phyloP scores from a whole-genome alignment of 768 basidiomycete genomes.

The Russula lepida region DNA sequence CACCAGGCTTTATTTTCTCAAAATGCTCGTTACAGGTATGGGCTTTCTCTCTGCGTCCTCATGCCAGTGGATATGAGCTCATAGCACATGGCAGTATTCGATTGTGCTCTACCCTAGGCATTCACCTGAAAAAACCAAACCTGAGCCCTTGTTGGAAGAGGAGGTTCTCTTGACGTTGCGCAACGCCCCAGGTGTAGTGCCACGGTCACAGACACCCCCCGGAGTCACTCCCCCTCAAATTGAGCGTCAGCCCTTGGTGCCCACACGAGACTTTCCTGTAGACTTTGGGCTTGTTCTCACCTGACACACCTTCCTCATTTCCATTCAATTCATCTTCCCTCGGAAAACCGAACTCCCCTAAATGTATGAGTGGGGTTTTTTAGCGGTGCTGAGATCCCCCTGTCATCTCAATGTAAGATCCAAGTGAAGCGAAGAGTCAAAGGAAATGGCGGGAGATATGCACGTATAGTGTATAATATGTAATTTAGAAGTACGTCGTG shows the following conservation, averaged over 20 bases:
- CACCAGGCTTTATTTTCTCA: constrained; percentile 11
- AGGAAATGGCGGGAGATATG: background rate
- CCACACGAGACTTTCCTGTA: background rate
- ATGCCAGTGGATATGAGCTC: background rate
- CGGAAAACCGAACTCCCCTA: background rate
- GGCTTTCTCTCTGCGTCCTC: background rate
- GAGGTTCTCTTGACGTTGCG: constrained; percentile 19
- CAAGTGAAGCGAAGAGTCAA: background rate
- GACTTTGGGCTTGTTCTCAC: background rate
- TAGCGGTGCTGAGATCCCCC: background rate
- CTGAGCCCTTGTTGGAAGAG: constrained; percentile 17
- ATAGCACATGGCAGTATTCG: constrained; percentile 5
- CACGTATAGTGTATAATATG: background rate
- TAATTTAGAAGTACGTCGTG: background rate
- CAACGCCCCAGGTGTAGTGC: constrained; percentile 18
- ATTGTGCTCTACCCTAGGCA: constrained; percentile 4
- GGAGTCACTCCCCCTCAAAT: background rate
- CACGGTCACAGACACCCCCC: background rate
- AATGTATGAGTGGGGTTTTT: background rate
- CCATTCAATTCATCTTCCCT: no score
- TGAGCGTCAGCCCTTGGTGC: background rate
- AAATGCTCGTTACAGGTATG: constrained; percentile 10
- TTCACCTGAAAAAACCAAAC: background rate
- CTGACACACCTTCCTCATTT: no score
- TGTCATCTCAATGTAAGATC: no score